A percentile compares a stretch with the other conserved stretches of the same genome.
These are phyloP conservation scores for Neonothopanus nambi DNA, from an alignment of 1,284 basidiomycete genomes.

Conservation along the genomic window DNA sequence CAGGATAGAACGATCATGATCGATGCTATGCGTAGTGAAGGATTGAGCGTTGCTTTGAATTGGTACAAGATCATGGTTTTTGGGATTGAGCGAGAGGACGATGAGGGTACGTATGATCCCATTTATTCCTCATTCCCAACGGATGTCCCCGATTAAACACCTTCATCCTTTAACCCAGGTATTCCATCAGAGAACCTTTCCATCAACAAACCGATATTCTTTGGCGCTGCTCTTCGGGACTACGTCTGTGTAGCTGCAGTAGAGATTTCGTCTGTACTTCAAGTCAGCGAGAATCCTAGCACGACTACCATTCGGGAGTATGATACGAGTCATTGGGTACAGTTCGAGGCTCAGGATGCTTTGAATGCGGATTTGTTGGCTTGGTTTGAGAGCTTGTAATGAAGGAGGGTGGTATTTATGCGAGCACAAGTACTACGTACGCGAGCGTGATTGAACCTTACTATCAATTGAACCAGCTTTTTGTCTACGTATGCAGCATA, in stretches of 20 bases:
- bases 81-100: conserved; percentile 7
- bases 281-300: conserved; percentile 31
- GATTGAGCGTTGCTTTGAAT: conserved; percentile 4
- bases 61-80: conserved; percentile 11
- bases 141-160: conserved; percentile 14
- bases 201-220: conserved; percentile 34
- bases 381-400: conserved; percentile 27
- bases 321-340: too few species aligned
- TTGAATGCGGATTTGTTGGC: conserved; percentile 29
- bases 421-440: too few species aligned
- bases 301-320: too few species aligned
- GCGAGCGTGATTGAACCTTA: too few species aligned
- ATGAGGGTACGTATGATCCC: conserved; percentile 18
- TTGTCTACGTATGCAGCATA: too few species aligned
- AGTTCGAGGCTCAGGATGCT: too few species aligned
- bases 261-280: conserved; percentile 14
- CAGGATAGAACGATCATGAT: conserved; percentile 24
- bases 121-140: conserved; percentile 14
- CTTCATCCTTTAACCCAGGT: too few species aligned
- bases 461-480: too few species aligned
- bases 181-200: conserved; percentile 25
- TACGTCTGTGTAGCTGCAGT: conserved; percentile 24
- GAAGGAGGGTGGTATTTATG: too few species aligned
- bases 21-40: conserved; percentile 23
- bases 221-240: conserved; percentile 32